Evolutionary conservation across 2,329 filamentous ascomycete species (phyloP), one percentile per base, ranked within the genome.

Genomic region (Tolypocladium inflatum): DNA sequence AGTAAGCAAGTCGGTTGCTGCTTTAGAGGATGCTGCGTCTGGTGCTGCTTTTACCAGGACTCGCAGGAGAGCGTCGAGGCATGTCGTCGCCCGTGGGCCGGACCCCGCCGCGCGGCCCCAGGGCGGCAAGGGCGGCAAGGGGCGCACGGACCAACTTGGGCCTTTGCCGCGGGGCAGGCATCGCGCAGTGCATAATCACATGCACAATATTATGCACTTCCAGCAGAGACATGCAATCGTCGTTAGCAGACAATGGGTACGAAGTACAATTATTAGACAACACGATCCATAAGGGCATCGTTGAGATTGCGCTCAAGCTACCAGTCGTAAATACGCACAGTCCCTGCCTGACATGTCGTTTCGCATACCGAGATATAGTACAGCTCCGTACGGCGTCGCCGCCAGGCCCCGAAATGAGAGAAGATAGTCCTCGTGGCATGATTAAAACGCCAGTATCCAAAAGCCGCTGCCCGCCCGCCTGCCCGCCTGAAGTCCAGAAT

Each of bases 31-130:
- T n/a, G 45, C 26, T n/a, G 45, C 26, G 15, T 55, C 42, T 43
- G 55, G 55, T 55, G 58, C 58, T 55, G 58, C 52, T 59, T 59
- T 59, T 57, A 55, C 17, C 26, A 13, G 45, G 45, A 17, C 5
- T 30, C 10, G 23, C 13, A 1, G 45, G 7, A 2, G 8, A 6
- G 8, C 13, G 45, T 33, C 26, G 26, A 33, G 26, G 2, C 17
- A 26, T 51, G 45, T 35, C 45, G 26, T 51, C 17, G 26, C 17
- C 17, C n/a, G 45, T 26, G 42, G 10, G 21, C 21, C 42, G 11
- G 3, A 21, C 45, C 45, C 45, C 23, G 45, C 45, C 23, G 23
- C 6, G 26, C 11, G 2, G 35, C 39, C 21, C 23, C 21, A 57
- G 52, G 42, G 55, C 55, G 58, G 58, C 55, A 55, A 52, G 38